These are phyloP conservation scores for Phyllosticta ampelicida DNA, from an alignment of 2,329 filamentous ascomycete genomes.

Conservation along the genomic window DNA sequence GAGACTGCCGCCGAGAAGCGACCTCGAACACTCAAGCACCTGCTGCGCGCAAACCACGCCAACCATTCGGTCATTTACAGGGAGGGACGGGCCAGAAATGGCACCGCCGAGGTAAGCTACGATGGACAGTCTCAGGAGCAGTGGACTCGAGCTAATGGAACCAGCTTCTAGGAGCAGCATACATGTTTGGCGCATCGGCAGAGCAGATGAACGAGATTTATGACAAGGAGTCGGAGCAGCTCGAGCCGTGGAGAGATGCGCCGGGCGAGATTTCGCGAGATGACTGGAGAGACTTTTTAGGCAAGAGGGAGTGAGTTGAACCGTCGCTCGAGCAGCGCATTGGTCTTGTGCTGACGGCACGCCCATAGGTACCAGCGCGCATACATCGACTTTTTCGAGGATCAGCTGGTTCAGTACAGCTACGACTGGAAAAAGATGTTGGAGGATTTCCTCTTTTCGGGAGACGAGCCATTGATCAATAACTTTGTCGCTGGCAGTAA, in stretches of 20 bases:
- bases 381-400: conserved; percentile 92
- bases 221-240: conserved; percentile 57
- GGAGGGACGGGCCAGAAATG: conserved; percentile 66
- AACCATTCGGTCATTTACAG: conserved; percentile 80
- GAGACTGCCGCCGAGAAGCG: conserved; percentile 72
- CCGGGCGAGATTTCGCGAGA: conserved; percentile 71
- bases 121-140: not conserved
- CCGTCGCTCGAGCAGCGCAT: not conserved
- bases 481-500: conserved; percentile 67
- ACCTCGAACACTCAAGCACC: conserved; percentile 74
- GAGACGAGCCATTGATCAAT: conserved; percentile 68
- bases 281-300: conserved; percentile 81
- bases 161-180: conserved; percentile 69
- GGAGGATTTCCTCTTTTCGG: conserved; percentile 63
- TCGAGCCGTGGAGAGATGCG: conserved; percentile 74
- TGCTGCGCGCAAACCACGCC: conserved; percentile 83
- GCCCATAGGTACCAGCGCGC: conserved; percentile 69
- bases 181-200: conserved; percentile 66
- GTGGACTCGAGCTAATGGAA: not conserved
- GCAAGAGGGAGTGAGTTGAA: conserved; percentile 50
- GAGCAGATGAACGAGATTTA: conserved; percentile 71
- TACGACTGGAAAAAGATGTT: conserved; percentile 81
- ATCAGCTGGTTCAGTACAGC: conserved; percentile 62
- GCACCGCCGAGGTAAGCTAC: conserved; percentile 56
- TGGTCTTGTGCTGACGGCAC: not conserved